These are phyloP conservation scores for Globisporangium nodosum DNA, from an alignment of 352 stramenopile species.

Conservation along the genomic window DNA sequence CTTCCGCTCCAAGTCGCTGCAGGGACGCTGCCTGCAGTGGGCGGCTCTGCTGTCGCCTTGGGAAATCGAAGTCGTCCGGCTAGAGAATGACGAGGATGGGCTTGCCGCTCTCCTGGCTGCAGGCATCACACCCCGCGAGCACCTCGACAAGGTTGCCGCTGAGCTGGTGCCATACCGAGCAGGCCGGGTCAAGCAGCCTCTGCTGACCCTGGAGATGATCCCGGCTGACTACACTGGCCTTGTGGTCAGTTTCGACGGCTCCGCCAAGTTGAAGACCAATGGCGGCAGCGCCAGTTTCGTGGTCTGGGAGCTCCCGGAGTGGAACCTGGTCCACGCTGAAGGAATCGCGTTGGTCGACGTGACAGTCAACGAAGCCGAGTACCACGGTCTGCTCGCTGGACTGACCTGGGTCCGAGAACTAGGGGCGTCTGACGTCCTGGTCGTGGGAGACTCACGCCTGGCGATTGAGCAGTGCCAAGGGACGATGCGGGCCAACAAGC, in stretches of 20 bases:
- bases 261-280: slow-evolving; percentile 6
- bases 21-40: slow-evolving; percentile 9
- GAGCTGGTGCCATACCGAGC: slow-evolving; percentile 1
- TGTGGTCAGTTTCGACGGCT: slow-evolving; percentile 18
- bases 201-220: slow-evolving; percentile 4
- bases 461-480: not conserved
- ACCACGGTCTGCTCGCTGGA: slow-evolving; percentile 14
- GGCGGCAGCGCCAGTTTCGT: slow-evolving; percentile 14
- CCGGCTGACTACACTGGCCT: not conserved
- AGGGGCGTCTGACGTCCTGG: not conserved
- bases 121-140: slow-evolving; percentile 6
- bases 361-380: slow-evolving; percentile 23
- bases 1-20: slow-evolving; percentile 9
- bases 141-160: slow-evolving; percentile 6
- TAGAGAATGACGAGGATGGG: slow-evolving; percentile 1
- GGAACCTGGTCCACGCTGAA: slow-evolving; percentile 12
- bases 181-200: not conserved
- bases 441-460: not conserved
- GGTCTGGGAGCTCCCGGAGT: slow-evolving; percentile 14
- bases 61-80: not conserved
- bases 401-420: not conserved
- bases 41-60: slow-evolving; percentile 12
- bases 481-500: not conserved
- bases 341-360: slow-evolving; percentile 8
- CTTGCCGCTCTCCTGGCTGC: slow-evolving; percentile 9